Base-by-base conservation (phyloP, 352 stramenopile species). In the Blastocystis sp. region DNA sequence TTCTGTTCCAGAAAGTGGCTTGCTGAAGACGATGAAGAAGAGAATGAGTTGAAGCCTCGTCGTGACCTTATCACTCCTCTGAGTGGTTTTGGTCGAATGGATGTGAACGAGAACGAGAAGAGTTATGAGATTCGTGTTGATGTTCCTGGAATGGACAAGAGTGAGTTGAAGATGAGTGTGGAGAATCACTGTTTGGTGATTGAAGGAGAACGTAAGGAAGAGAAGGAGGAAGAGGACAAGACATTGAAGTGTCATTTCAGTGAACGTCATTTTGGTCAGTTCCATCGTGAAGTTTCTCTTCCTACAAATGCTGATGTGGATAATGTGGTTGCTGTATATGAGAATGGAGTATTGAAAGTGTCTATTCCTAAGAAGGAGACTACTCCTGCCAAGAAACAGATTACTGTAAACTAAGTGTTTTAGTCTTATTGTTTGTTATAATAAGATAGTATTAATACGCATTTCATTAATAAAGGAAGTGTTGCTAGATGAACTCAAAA, bases 121-220 rank as follows among this genome's bases (percentile, higher is more conserved):
- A 51, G 16, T 21, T 86, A 77, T 61, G n/a, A 59, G 27, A 42
- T 86, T 27, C 24, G 42, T 56, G 75, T 86, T 6, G 75, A 86
- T 56, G 39, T 77, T 80, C 75, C 75, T 49, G 75, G 75, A 59
- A 86, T 86, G 75, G 61, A 86, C 14, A 86, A 86, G 61, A 51
- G 51, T 2, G 52, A 86, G 29, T 35, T 86, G 21, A 52, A 54
- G 35, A 86, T 86, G 27, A 43, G 27, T 27, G 73, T 58, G 29
- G 29, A 86, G 39, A 75, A 86, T 32, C 56, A 86, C 27, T 21
- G 56, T 21, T 58, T 86, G 5, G 46, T 59, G 57, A 86, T 86
- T 43, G 75, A 86, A 27, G 57, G 75, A 19, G 56, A 86, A 39
- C 46, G 75, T 39, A 86, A 86, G 52, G 75, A 86, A n/a, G 75